phyloP scores from a whole-genome alignment of 2,329 filamentous ascomycete species.

The Scedosporium minutisporum region DNA sequence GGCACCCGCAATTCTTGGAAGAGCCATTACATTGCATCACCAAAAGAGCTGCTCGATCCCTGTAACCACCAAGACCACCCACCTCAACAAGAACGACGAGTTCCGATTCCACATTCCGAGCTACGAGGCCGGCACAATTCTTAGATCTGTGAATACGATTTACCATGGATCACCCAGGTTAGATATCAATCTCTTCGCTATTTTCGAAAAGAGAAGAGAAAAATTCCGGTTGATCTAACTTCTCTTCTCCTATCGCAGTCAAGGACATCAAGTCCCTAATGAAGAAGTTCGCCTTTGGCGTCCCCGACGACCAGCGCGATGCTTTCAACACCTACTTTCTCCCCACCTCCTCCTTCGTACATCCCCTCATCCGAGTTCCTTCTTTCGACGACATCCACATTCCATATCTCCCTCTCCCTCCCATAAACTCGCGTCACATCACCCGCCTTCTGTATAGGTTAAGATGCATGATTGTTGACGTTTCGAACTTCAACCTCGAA shows the following conservation, averaged over 20 bases:
- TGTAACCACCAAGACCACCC: not conserved
- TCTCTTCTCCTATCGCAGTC: conserved; percentile 18
- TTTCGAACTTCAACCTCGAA: not conserved
- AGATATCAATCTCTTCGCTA: not conserved
- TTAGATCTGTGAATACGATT: not conserved
- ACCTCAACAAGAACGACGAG: too few relatives aligned
- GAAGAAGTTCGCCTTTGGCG: conserved; percentile 56
- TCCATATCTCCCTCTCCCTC: not conserved
- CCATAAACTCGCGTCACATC: conserved; percentile 1
- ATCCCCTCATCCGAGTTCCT: conserved; percentile 54
- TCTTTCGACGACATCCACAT: not conserved
- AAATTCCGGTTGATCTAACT: not conserved
- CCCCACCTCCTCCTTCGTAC: conserved; percentile 60
- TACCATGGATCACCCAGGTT: conserved; percentile 6
- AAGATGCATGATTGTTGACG: not conserved
- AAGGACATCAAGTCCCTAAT: conserved; percentile 59
- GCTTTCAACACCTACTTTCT: conserved; percentile 67
- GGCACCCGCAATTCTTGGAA: too few relatives aligned
- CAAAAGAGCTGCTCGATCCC: too few relatives aligned
- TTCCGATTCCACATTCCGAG: too few relatives aligned
- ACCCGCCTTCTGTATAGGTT: not conserved
- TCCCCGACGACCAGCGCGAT: conserved; percentile 53
- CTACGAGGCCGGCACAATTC: not conserved
- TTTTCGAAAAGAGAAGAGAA: too few relatives aligned
- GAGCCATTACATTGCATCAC: too few relatives aligned